A percentile compares a stretch with the other conserved stretches of the same genome.
These are phyloP conservation scores for Hylodesmum podocarpum DNA, from an alignment of 306 rosid genomes.

Conservation along the genomic window DNA sequence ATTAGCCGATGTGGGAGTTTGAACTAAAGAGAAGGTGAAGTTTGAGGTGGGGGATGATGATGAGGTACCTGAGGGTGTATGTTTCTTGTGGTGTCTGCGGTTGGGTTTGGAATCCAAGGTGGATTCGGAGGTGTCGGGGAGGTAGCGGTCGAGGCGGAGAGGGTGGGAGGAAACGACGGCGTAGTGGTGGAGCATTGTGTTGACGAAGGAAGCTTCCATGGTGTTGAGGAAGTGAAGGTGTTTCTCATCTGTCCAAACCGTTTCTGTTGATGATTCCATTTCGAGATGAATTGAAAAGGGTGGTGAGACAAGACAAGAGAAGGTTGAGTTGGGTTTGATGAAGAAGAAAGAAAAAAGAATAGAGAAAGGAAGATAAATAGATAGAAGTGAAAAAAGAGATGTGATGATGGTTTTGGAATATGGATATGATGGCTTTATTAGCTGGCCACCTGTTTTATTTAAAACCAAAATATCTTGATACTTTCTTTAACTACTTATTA, in stretches of 20 bases:
- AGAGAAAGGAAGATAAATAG: neutral
- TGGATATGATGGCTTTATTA: neutral
- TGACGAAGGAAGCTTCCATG: constrained; percentile 79
- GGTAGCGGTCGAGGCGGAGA: constrained; percentile 57
- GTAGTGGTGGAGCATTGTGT: constrained; percentile 51
- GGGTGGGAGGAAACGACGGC: neutral
- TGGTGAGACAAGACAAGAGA: neutral
- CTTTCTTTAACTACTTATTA: neutral
- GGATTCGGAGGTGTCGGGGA: constrained; percentile 68
- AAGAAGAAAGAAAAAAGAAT: too few species aligned
- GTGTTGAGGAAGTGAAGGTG: constrained; percentile 59
- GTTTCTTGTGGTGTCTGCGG: constrained; percentile 17
- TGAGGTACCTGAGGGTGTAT: constrained; percentile 39
- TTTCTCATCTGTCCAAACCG: constrained; percentile 76
- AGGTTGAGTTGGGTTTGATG: too few species aligned
- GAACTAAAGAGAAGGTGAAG: neutral
- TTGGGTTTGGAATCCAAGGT: constrained; percentile 55
- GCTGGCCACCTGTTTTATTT: neutral
- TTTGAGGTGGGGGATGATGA: neutral
- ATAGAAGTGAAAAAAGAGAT: too few species aligned
- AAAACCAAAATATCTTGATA: constrained; percentile 6
- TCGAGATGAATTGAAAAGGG: neutral
- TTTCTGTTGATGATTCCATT: constrained; percentile 18
- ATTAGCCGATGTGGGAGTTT: too few species aligned
- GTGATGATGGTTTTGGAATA: neutral